Conservation (phyloP, 2,329 filamentous ascomycete species). For the Botrytis elliptica region DNA sequence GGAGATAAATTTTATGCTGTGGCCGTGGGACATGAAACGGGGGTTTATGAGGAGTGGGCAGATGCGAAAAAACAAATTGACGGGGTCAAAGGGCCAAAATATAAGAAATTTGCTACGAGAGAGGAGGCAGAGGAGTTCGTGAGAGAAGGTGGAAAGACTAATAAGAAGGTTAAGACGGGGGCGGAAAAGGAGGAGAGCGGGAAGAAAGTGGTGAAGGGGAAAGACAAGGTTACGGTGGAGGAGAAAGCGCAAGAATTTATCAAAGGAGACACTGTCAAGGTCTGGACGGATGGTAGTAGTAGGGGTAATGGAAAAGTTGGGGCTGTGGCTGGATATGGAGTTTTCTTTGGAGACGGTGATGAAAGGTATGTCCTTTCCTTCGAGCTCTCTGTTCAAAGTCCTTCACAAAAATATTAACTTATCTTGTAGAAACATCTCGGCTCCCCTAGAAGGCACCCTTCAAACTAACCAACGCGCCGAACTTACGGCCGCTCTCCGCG, state of each 20-base stretch:
- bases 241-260: slow-evolving; percentile 29
- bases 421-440: slow-evolving; percentile 50
- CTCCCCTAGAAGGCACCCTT: slow-evolving; percentile 38
- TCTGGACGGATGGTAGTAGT: slow-evolving; percentile 65
- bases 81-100: slow-evolving; percentile 67
- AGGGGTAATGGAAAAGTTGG: slow-evolving; percentile 56
- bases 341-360: slow-evolving; percentile 60
- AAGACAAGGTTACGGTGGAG: neutral
- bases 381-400: neutral
- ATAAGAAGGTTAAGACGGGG: slow-evolving; percentile 34
- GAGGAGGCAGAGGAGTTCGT: slow-evolving; percentile 80
- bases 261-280: slow-evolving; percentile 39
- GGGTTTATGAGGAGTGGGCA: slow-evolving; percentile 64
- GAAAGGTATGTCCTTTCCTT: slow-evolving; percentile 45
- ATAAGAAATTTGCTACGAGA: slow-evolving; percentile 66
- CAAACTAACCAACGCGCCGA: slow-evolving; percentile 99
- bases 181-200: slow-evolving; percentile 24
- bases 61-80: slow-evolving; percentile 71
- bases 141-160: slow-evolving; percentile 41
- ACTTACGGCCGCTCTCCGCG: slow-evolving; percentile 80
- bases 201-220: slow-evolving; percentile 28
- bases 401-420: neutral
- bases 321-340: slow-evolving; percentile 60
- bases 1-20: slow-evolving; percentile 58
- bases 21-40: slow-evolving; percentile 56